Conservation (phyloP, 345 rosid genomes). For the Lumnitzera racemosa region DNA sequence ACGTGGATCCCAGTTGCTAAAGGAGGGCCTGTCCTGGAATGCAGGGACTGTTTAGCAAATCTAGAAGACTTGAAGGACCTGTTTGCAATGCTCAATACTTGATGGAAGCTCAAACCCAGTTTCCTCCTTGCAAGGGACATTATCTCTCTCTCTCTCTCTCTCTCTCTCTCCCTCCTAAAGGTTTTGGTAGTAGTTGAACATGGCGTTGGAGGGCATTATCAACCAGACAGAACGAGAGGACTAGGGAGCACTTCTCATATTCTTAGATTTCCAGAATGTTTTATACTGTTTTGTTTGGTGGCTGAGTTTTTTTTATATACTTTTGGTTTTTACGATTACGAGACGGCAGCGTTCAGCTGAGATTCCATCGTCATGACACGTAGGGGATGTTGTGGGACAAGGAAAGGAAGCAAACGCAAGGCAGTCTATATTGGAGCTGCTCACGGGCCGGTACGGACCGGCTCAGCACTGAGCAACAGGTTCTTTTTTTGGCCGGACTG, state of each 20-base stretch:
- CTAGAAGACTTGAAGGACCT: slow-evolving; percentile 41
- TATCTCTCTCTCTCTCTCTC: slow-evolving; percentile 2
- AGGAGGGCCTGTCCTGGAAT: slow-evolving; percentile 37
- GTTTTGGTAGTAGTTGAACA: not conserved
- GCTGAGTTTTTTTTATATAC: too few relatives aligned
- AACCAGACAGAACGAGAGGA: too few relatives aligned
- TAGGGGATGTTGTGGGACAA: not conserved
- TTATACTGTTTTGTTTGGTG: too few relatives aligned
- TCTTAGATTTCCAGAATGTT: too few relatives aligned
- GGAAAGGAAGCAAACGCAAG: too few relatives aligned
- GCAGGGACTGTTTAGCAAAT: slow-evolving; percentile 36
- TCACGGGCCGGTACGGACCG: too few relatives aligned
- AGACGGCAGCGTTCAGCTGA: not conserved
- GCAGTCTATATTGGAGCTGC: too few relatives aligned
- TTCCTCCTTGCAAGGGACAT: slow-evolving; percentile 1
- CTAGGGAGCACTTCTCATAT: too few relatives aligned
- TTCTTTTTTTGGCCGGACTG: too few relatives aligned
- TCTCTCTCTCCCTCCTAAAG: slow-evolving; percentile 7
- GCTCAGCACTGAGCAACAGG: too few relatives aligned
- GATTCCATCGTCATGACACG: slow-evolving; percentile 1
- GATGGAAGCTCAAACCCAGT: slow-evolving; percentile 5
- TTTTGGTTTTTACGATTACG: not conserved
- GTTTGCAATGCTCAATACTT: slow-evolving; percentile 28
- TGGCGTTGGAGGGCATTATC: not conserved
- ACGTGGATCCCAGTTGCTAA: slow-evolving; percentile 76